These are phyloP conservation scores for Magnusiomyces clavatus DNA, from an alignment of 1,139 yeast genomes.

Conservation along the genomic window DNA sequence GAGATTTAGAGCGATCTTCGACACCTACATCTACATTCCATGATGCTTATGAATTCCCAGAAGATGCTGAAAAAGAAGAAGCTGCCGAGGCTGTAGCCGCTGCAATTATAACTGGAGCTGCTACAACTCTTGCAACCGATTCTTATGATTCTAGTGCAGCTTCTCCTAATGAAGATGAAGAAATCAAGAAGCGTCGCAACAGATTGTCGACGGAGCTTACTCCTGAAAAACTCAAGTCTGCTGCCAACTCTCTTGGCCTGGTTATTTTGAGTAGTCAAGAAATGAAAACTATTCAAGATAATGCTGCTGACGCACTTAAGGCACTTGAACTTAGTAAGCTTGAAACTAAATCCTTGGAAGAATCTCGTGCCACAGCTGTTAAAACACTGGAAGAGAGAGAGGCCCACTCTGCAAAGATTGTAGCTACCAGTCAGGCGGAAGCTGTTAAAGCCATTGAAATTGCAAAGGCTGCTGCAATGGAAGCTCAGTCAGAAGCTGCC, in stretches of 20 bases:
- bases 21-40: slow-evolving; percentile 7
- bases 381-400: slow-evolving; percentile 2
- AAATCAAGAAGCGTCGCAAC: neutral
- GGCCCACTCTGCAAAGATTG: slow-evolving; percentile 5
- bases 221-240: neutral
- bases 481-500: slow-evolving; percentile 7
- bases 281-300: slow-evolving; percentile 6
- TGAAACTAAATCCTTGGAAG: slow-evolving; percentile 4
- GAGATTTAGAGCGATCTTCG: slow-evolving; percentile 14
- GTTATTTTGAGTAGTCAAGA: slow-evolving; percentile 7
- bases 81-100: neutral
- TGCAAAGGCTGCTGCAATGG: slow-evolving; percentile 11
- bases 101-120: neutral
- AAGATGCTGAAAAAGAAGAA: neutral
- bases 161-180: neutral
- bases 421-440: slow-evolving; percentile 7
- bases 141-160: neutral
- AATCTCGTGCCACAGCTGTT: slow-evolving; percentile 1
- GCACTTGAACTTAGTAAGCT: slow-evolving; percentile 6
- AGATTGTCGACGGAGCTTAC: neutral
- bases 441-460: slow-evolving; percentile 3
- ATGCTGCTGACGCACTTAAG: slow-evolving; percentile 4
- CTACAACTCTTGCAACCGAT: neutral
- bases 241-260: slow-evolving; percentile 8
- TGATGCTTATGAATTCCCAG: slow-evolving; percentile 6